A percentile compares a stretch with the other conserved stretches of the same genome.
Conservation (phyloP, 768 basidiomycete species). For the Phlebiopsis flavidoalba region DNA sequence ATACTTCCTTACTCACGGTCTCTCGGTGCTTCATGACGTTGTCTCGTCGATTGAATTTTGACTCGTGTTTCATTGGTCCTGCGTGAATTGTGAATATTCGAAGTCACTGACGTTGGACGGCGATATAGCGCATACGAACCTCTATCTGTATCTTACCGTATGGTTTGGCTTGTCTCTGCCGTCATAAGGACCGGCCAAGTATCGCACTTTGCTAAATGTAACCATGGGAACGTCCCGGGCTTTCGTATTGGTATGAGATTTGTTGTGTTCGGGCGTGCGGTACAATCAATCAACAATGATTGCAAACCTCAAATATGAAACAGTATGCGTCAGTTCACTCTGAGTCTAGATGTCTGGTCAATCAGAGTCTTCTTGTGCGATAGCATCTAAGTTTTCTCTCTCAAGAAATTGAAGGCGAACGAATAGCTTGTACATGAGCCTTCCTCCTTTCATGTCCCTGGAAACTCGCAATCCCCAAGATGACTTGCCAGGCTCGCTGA, state of each 20-base stretch:
- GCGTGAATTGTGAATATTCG: not conserved
- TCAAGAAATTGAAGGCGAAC: constrained; percentile 52
- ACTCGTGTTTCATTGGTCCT: constrained; percentile 52
- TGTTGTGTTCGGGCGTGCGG: no score
- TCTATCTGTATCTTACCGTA: constrained; percentile 43
- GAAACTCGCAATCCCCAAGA: constrained; percentile 49
- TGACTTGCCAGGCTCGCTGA: constrained; percentile 33
- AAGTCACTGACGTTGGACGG: not conserved
- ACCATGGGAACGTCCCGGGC: constrained; percentile 42
- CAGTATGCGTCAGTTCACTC: constrained; percentile 29
- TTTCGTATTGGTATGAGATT: constrained; percentile 42
- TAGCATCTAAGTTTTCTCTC: constrained; percentile 35
- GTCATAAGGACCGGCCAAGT: constrained; percentile 90
- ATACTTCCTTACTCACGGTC: no score
- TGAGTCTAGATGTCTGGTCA: constrained; percentile 47
- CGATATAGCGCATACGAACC: constrained; percentile 17
- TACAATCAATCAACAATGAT: not conserved
- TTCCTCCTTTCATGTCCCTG: constrained; percentile 34
- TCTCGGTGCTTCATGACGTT: no score
- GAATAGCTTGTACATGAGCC: constrained; percentile 40
- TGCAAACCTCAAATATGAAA: no score
- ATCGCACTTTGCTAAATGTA: constrained; percentile 51
- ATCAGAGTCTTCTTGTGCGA: constrained; percentile 50
- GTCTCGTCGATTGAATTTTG: constrained; percentile 49
- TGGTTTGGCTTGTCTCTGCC: constrained; percentile 78